Conservation (phyloP, 1,284 basidiomycete genomes). For the Trametes hirsuta region DNA sequence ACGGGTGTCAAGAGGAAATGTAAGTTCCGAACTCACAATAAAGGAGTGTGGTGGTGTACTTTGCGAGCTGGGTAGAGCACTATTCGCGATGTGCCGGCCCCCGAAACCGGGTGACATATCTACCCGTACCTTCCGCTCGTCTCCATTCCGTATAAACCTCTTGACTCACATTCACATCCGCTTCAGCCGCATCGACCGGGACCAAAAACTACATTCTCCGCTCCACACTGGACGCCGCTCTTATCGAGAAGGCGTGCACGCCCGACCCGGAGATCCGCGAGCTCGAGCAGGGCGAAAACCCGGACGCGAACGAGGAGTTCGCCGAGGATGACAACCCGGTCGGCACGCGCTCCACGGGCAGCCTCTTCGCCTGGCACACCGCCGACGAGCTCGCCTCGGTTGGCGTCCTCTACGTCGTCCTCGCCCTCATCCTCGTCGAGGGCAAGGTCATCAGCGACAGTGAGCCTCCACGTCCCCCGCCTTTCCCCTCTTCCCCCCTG, state of each 20-base stretch:
- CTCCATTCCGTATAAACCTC: neutral
- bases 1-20: constrained; percentile 62
- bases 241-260: constrained; percentile 62
- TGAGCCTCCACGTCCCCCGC: constrained; percentile 37
- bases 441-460: constrained; percentile 69
- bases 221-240: constrained; percentile 39
- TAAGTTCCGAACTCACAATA: constrained; percentile 20
- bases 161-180: neutral
- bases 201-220: constrained; percentile 80
- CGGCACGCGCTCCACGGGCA: constrained; percentile 52
- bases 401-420: constrained; percentile 70
- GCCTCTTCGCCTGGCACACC: constrained; percentile 69
- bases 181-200: constrained; percentile 53
- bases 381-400: constrained; percentile 63
- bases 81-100: no score
- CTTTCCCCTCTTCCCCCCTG: neutral
- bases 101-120: no score
- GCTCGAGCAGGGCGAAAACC: constrained; percentile 53
- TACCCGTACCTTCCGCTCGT: neutral
- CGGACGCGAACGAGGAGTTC: constrained; percentile 51
- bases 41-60: no score
- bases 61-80: no score
- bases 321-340: constrained; percentile 44
- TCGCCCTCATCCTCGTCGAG: constrained; percentile 72
- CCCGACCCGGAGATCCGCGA: constrained; percentile 60